Conservation (phyloP, 441 rosid genomes). For the Bruguiera hainesii region DNA sequence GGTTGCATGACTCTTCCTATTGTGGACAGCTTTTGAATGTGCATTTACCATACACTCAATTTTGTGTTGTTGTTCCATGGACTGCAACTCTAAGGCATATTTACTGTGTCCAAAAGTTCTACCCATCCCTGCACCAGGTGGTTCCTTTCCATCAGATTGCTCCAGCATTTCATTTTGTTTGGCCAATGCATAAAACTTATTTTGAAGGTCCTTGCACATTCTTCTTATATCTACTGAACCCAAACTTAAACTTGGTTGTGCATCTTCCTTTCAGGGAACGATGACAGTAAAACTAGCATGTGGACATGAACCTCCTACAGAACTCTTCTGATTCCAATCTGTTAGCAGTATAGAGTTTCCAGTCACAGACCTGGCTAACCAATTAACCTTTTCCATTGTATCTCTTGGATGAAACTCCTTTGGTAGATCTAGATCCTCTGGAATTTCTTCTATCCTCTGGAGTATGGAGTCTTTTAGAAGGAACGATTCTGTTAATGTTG, state of each 20-base stretch:
- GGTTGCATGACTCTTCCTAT: no score
- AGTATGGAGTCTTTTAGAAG: slow-evolving; percentile 71
- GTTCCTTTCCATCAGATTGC: no score
- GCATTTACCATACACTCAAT: no score
- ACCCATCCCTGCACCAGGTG: no score
- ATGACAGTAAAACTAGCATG: slow-evolving; percentile 62
- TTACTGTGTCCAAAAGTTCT: no score
- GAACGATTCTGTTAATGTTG: no score
- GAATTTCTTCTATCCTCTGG: slow-evolving; percentile 87
- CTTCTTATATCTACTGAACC: slow-evolving; percentile 43
- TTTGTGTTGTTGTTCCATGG: no score
- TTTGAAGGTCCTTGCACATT: no score
- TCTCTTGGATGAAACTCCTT: slow-evolving; percentile 92
- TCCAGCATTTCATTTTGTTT: no score
- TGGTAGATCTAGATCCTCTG: slow-evolving; percentile 94
- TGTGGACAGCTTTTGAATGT: no score
- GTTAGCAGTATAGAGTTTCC: slow-evolving; percentile 55
- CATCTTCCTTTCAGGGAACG: slow-evolving; percentile 91
- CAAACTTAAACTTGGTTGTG: slow-evolving; percentile 49
- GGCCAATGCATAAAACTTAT: no score
- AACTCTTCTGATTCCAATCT: slow-evolving; percentile 84
- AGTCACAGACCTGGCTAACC: slow-evolving; percentile 85
- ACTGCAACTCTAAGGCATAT: no score
- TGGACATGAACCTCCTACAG: slow-evolving; percentile 64
- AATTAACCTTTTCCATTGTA: slow-evolving; percentile 89